Base-by-base conservation (phyloP, 495 filamentous ascomycete genomes). In the Xylaria curta region DNA sequence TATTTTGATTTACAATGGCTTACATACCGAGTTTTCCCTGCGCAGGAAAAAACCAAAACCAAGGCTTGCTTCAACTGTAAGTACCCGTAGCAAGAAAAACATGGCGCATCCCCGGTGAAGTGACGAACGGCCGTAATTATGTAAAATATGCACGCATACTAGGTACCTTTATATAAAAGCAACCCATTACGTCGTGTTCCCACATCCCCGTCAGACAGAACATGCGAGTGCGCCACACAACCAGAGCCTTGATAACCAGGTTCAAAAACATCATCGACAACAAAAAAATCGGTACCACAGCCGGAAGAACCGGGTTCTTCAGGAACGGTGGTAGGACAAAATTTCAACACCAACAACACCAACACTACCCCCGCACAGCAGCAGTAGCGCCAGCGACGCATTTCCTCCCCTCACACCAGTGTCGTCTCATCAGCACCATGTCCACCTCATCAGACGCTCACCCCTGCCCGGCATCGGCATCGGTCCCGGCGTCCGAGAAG, bases 1-100 rank as follows among this genome's bases (percentile, higher is more conserved):
- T 0, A 53, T 36, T 38, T 3, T 56, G 65, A 54, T 67, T 67
- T 56, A n/a, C 49, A 67, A 67, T 54, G 12, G 49, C 65, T 67
- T 42, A 66, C 63, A 66, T 38, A 66, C 10, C 33, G 38, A 36
- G 19, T 38, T 38, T 21, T 19, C 33, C 58, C 40, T 31, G 1
- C 33, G 2, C 31, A 59, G 17, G 9, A 19, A 59, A 9, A 59
- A 19, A 36, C 5, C 15, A n/a, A n/a, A n/a, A n/a, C n/a, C n/a
- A n/a, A n/a, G n/a, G n/a, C 10, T 19, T 0, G 1, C 0, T 19
- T 8, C 54, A n/a, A 40, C 17, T 60, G 58, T 60, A 60, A 60
- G 33, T 60, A 21, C 58, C 58, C 58, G 58, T 38, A 60, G 10
- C 19, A n/a, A 60, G 33, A 36, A 6, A 54, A 4, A 31, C 17